Conservation (phyloP, 2,329 filamentous ascomycete species). For the Cladophialophora immunda region DNA sequence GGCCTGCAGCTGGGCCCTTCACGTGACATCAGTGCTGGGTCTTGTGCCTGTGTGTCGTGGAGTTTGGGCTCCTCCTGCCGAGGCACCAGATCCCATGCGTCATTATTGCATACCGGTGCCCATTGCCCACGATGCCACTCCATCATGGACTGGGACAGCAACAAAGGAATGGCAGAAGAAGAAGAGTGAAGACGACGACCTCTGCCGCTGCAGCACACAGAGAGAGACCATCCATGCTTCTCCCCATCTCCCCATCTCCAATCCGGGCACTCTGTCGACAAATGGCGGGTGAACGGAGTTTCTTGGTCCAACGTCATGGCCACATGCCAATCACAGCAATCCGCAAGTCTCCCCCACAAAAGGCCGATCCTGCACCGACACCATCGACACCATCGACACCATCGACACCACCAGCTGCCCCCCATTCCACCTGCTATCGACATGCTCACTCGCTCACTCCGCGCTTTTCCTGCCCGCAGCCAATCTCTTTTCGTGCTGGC, state of each 20-base stretch:
- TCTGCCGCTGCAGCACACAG: no score
- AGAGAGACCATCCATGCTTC: neutral
- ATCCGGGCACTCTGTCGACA: conserved; percentile 6
- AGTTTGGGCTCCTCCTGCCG: neutral
- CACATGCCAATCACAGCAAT: conserved; percentile 30
- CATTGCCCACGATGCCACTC: no score
- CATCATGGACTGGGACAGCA: neutral
- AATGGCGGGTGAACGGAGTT: conserved; percentile 22
- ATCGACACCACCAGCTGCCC: neutral
- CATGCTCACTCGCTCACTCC: neutral
- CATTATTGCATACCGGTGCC: neutral
- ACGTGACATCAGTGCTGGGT: neutral
- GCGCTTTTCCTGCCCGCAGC: neutral
- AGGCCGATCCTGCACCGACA: conserved; percentile 35
- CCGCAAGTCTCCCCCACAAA: conserved; percentile 25
- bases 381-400: no score
- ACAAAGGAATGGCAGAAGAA: neutral
- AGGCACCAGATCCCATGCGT: neutral
- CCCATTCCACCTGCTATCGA: neutral
- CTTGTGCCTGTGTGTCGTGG: neutral
- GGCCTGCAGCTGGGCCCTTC: neutral
- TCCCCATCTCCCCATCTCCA: no score
- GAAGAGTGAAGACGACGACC: neutral
- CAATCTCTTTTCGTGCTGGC: conserved; percentile 2
- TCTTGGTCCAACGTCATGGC: conserved; percentile 11